Conservation (phyloP, 208 protist species). For the Leishmania turanica region DNA sequence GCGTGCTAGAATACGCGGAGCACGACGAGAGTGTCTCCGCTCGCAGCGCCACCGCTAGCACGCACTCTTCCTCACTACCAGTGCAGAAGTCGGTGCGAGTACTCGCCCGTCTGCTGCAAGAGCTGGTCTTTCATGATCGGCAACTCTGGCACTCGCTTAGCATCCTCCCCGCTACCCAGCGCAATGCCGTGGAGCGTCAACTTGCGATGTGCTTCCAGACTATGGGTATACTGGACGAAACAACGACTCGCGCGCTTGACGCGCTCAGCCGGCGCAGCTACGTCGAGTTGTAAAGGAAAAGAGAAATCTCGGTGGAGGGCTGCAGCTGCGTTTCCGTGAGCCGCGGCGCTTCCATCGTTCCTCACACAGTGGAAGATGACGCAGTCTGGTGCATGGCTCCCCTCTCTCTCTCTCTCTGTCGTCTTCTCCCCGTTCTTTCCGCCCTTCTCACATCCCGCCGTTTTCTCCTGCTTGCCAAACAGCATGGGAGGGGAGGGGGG, state of each 20-base stretch:
- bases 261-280: conserved; percentile 2
- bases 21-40: conserved; percentile 29
- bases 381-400: neutral
- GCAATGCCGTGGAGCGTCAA: conserved; percentile 42
- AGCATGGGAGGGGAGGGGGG: too few relatives aligned
- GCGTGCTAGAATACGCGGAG: conserved; percentile 22
- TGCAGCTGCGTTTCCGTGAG: neutral
- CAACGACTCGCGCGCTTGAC: conserved; percentile 32
- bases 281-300: neutral
- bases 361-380: neutral
- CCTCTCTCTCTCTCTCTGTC: neutral
- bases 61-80: conserved; percentile 11
- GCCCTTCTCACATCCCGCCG: neutral
- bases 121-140: conserved; percentile 59
- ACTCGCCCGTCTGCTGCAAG: conserved; percentile 45
- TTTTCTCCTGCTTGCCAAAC: neutral
- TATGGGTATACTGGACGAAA: conserved; percentile 42
- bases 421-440: neutral
- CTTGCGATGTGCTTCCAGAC: conserved; percentile 54
- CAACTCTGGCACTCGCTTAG: conserved; percentile 55
- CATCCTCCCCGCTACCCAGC: conserved; percentile 24
- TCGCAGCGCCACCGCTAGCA: conserved; percentile 20
- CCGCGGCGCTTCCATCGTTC: neutral
- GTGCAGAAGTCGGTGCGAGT: conserved; percentile 33
- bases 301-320: neutral